Conservation (phyloP, 2,329 filamentous ascomycete species). For the Penicillium sp. region DNA sequence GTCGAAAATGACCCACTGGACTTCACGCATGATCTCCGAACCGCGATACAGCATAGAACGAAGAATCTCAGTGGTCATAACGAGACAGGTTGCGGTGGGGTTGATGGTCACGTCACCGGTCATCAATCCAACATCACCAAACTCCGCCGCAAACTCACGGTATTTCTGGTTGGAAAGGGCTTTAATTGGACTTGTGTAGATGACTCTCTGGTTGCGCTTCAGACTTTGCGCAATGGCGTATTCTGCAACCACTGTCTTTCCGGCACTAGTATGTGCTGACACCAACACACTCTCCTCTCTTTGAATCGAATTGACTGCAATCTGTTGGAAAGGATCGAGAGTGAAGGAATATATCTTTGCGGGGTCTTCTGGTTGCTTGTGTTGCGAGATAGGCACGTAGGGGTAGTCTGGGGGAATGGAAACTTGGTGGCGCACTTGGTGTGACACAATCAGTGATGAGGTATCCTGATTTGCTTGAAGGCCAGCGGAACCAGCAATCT, state of each 20-base stretch:
- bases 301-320: conserved; percentile 93
- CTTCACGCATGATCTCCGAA: conserved; percentile 99
- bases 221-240: conserved; percentile 97
- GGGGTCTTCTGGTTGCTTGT: conserved; percentile 84
- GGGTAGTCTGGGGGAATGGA: conserved; percentile 91
- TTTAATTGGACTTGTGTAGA: conserved; percentile 99
- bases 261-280: conserved; percentile 94
- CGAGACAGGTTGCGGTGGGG: conserved; percentile 92
- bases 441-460: conserved; percentile 73
- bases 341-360: conserved; percentile 85
- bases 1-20: conserved; percentile 97
- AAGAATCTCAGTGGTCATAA: conserved; percentile 99
- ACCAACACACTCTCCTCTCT: conserved; percentile 94
- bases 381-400: conserved; percentile 91
- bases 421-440: conserved; percentile 98
- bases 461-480: conserved; percentile 63
- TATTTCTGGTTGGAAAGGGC: conserved; percentile 98
- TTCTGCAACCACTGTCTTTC: conserved; percentile 97
- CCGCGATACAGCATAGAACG: conserved; percentile 97
- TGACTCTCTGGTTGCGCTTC: conserved; percentile 96
- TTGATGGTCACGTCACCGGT: conserved; percentile 99
- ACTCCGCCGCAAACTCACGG: conserved; percentile 90
- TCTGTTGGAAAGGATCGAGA: conserved; percentile 94
- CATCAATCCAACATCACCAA: conserved; percentile 97
- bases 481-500: conserved; percentile 78